Conservation (phyloP, 441 rosid genomes). For the Eutrema salsugineum region DNA sequence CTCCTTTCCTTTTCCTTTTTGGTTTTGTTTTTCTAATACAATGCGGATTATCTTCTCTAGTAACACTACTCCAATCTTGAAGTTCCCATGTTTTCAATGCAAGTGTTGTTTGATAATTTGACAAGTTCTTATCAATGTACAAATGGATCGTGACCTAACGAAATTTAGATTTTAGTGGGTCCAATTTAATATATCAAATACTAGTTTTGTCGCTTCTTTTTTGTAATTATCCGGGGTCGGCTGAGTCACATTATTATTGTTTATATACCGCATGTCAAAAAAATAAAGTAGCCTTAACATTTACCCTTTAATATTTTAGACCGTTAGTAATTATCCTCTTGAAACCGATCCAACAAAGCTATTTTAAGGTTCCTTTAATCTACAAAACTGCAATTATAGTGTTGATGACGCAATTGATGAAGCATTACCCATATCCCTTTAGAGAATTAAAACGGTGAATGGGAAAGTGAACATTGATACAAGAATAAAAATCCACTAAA, state of each 20-base stretch:
- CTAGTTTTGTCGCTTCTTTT: slow-evolving; percentile 1
- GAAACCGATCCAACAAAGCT: neutral
- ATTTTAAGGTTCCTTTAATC: neutral
- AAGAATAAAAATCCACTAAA: too few relatives aligned
- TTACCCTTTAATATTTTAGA: neutral
- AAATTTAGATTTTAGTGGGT: slow-evolving; percentile 14
- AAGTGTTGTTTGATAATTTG: slow-evolving; percentile 4
- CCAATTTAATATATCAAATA: neutral
- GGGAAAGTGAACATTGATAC: too few relatives aligned
- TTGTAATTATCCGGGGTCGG: slow-evolving; percentile 5
- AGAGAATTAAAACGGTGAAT: too few relatives aligned
- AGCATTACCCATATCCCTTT: too few relatives aligned
- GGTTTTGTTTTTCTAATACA: neutral
- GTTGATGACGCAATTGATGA: too few relatives aligned
- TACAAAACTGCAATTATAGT: neutral
- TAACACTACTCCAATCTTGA: neutral
- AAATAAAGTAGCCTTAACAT: neutral
- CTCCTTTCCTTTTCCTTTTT: neutral
- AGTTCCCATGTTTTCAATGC: slow-evolving; percentile 18
- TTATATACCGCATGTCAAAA: neutral
- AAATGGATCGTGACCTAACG: slow-evolving; percentile 28
- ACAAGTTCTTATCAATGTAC: neutral
- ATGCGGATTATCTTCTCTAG: neutral
- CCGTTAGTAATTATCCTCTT: neutral
- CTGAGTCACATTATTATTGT: slow-evolving; percentile 8